These are phyloP conservation scores for Brassica balearica DNA, from an alignment of 441 rosid species.

Conservation along the genomic window DNA sequence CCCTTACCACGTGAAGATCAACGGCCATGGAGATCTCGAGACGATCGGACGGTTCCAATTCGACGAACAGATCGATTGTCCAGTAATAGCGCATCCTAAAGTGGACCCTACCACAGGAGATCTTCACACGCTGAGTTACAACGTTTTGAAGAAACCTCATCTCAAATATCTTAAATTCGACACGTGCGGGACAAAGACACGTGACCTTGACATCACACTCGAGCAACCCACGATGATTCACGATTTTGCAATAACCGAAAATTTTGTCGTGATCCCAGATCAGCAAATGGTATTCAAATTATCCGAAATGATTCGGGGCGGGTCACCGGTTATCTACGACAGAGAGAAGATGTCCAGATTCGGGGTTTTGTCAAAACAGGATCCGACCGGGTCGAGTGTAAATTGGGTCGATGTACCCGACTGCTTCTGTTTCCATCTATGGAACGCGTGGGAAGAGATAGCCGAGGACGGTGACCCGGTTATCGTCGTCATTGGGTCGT, in stretches of 20 bases:
- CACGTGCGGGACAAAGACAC: constrained; percentile 53
- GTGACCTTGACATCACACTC: constrained; percentile 55
- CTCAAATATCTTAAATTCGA: constrained; percentile 65
- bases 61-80: constrained; percentile 55
- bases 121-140: constrained; percentile 64
- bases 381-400: constrained; percentile 48
- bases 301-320: constrained; percentile 68
- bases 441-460: constrained; percentile 82
- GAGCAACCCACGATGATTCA: constrained; percentile 71
- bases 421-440: constrained; percentile 76
- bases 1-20: constrained; percentile 67
- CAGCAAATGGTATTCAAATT: constrained; percentile 76
- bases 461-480: constrained; percentile 46
- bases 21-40: constrained; percentile 57
- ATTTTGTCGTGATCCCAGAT: constrained; percentile 67
- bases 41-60: constrained; percentile 65
- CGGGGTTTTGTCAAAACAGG: constrained; percentile 55
- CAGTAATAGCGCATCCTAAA: constrained; percentile 79
- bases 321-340: constrained; percentile 73
- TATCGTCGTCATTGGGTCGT: constrained; percentile 62
- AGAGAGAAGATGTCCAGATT: constrained; percentile 55
- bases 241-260: constrained; percentile 68
- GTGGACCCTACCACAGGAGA: constrained; percentile 68
- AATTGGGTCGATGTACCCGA: constrained; percentile 61
- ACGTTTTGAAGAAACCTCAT: constrained; percentile 60